Conservation (phyloP, 2,329 filamentous ascomycete genomes). For the Colletotrichum plurivorum region DNA sequence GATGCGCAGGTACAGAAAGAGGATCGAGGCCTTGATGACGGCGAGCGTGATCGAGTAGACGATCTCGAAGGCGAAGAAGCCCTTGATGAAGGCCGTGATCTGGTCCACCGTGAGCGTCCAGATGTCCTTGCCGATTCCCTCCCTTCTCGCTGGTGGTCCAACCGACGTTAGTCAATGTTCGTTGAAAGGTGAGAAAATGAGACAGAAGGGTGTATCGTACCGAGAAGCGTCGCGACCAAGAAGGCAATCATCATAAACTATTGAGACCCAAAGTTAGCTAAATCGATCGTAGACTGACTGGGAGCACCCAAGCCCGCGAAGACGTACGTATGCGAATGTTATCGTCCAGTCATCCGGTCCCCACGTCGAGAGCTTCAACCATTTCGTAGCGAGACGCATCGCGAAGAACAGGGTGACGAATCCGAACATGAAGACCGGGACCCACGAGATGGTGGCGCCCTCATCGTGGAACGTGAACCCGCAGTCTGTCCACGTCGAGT, state of each 20-base stretch:
- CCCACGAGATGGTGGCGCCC: neutral
- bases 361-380: constrained; percentile 21
- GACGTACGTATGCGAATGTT: constrained; percentile 24
- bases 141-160: neutral
- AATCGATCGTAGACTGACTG: neutral
- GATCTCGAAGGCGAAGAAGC: constrained; percentile 34
- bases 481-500: constrained; percentile 30
- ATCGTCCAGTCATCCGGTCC: constrained; percentile 34
- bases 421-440: constrained; percentile 8
- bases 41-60: constrained; percentile 50
- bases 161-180: neutral
- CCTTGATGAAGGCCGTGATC: constrained; percentile 26
- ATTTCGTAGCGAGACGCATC: constrained; percentile 13
- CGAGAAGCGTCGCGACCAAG: constrained; percentile 5
- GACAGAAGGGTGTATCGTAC: neutral
- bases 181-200: too few species aligned
- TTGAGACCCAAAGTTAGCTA: neutral
- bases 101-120: constrained; percentile 22
- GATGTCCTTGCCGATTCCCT: constrained; percentile 29
- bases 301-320: neutral
- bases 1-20: constrained; percentile 54
- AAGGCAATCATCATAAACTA: constrained; percentile 34
- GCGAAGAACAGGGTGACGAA: constrained; percentile 8
- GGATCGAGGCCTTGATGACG: constrained; percentile 53
- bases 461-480: constrained; percentile 27